phyloP scores from a whole-genome alignment of 805 yeast genomes.

The Danielozyma ontarioensis region DNA sequence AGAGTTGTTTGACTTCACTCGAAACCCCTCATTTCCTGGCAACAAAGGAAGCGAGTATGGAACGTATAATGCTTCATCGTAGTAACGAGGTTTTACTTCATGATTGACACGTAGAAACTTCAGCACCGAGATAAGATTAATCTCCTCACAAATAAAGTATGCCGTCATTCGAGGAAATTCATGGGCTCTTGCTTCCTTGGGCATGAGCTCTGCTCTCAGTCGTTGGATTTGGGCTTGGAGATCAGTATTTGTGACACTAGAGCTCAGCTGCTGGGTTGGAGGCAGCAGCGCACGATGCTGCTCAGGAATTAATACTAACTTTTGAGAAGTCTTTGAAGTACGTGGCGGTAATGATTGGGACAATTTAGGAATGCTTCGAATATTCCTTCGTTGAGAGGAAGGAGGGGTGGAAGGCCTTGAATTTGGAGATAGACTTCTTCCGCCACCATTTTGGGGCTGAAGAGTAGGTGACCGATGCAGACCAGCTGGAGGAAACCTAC shows the following conservation, averaged over 20 bases:
- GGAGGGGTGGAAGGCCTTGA: too few species aligned
- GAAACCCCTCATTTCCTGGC: slow-evolving; percentile 76
- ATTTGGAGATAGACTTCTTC: neutral
- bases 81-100: slow-evolving; percentile 77
- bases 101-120: slow-evolving; percentile 65
- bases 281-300: slow-evolving; percentile 21
- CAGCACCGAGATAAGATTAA: slow-evolving; percentile 58
- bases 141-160: slow-evolving; percentile 81
- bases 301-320: slow-evolving; percentile 81
- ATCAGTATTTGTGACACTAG: slow-evolving; percentile 6
- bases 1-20: slow-evolving; percentile 66
- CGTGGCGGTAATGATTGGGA: slow-evolving; percentile 60
- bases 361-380: slow-evolving; percentile 48
- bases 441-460: slow-evolving; percentile 9
- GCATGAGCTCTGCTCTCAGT: slow-evolving; percentile 52
- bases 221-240: slow-evolving; percentile 29
- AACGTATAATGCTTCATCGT: slow-evolving; percentile 90
- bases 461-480: slow-evolving; percentile 3
- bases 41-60: slow-evolving; percentile 83
- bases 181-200: slow-evolving; percentile 53
- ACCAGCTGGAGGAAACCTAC: slow-evolving; percentile 42
- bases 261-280: slow-evolving; percentile 2
- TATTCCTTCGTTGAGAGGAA: slow-evolving; percentile 21
- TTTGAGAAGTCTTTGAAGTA: slow-evolving; percentile 81
- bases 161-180: slow-evolving; percentile 86